A percentile compares a stretch with the other conserved stretches of the same genome.
These are phyloP conservation scores for Paramyrothecium roridum DNA, from an alignment of 2,329 filamentous ascomycete species.

Conservation along the genomic window DNA sequence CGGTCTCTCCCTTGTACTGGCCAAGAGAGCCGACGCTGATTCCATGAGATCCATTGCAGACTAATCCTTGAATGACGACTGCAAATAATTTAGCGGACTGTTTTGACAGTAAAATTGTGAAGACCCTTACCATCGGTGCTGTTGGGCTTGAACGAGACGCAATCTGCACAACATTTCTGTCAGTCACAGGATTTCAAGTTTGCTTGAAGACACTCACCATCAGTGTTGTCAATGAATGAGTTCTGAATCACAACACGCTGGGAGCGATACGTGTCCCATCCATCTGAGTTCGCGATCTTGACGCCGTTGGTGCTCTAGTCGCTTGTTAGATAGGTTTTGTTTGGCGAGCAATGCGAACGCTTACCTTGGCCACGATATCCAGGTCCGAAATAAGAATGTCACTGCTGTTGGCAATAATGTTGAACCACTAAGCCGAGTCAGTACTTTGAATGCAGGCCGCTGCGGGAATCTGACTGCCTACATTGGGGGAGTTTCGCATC, in stretches of 20 bases:
- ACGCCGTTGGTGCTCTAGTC: slow-evolving; percentile 14
- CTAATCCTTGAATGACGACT: slow-evolving; percentile 63
- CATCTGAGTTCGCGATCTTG: slow-evolving; percentile 55
- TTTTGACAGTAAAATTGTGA: neutral
- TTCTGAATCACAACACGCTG: slow-evolving; percentile 64
- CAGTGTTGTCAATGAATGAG: slow-evolving; percentile 43
- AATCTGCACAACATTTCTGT: slow-evolving; percentile 37
- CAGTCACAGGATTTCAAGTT: neutral
- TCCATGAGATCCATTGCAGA: slow-evolving; percentile 68
- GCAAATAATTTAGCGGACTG: neutral
- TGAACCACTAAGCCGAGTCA: slow-evolving; percentile 31
- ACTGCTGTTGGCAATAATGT: slow-evolving; percentile 62
- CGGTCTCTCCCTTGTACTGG: slow-evolving; percentile 60
- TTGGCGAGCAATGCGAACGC: neutral
- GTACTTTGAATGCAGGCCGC: neutral
- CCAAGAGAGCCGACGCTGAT: slow-evolving; percentile 71
- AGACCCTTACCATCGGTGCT: slow-evolving; percentile 45
- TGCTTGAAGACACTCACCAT: slow-evolving; percentile 8
- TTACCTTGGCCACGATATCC: slow-evolving; percentile 49
- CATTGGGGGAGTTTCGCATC: slow-evolving; percentile 51
- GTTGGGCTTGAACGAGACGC: slow-evolving; percentile 73
- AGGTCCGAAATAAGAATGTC: slow-evolving; percentile 63
- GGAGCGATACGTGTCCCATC: slow-evolving; percentile 62
- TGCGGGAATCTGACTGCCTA: slow-evolving; percentile 4
- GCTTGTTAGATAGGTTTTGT: too few relatives aligned